A percentile compares a stretch with the other conserved stretches of the same genome.
Evolutionary conservation across 2,329 filamentous ascomycete genomes (phyloP).

Genomic region (Elsinoe ampelina): DNA sequence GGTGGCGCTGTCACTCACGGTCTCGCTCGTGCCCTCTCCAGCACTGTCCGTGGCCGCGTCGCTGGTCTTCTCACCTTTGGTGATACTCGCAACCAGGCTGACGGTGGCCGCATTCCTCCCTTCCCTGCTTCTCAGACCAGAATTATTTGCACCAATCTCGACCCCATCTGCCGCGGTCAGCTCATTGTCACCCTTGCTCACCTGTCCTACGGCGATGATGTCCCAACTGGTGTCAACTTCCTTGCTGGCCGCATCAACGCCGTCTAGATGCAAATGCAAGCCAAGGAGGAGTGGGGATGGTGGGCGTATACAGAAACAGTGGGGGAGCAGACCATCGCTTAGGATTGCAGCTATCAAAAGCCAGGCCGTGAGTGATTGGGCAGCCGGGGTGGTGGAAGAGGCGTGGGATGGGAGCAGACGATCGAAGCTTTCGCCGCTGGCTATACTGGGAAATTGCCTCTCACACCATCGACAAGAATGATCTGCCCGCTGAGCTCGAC

Average conservation of each 20-base stretch:
- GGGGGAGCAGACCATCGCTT: background rate
- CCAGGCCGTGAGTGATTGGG: background rate
- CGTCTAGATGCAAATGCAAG: background rate
- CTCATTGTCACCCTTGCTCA: conserved; percentile 23
- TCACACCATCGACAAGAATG: background rate
- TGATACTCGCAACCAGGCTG: conserved; percentile 33
- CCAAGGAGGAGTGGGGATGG: background rate
- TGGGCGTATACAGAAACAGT: background rate
- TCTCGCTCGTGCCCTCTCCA: conserved; percentile 24
- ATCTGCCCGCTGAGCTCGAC: background rate
- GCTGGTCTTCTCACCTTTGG: conserved; percentile 34
- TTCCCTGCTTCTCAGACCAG: conserved; percentile 26
- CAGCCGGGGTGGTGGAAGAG: background rate
- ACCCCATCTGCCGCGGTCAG: conserved; percentile 22
- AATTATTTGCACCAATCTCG: conserved; percentile 24
- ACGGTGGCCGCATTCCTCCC: conserved; percentile 27
- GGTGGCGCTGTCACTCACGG: conserved; percentile 32
- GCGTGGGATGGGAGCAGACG: background rate
- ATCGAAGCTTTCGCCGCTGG: background rate
- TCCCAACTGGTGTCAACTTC: conserved; percentile 5
- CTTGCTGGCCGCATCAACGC: conserved; percentile 10
- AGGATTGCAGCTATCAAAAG: conserved; percentile 7
- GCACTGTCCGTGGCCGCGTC: conserved; percentile 24
- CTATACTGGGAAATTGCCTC: background rate
- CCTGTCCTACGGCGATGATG: conserved; percentile 17